A percentile compares a stretch with the other conserved stretches of the same genome.
Evolutionary conservation across 2,329 filamentous ascomycete genomes (phyloP).

Genomic region (Nemania abortiva): DNA sequence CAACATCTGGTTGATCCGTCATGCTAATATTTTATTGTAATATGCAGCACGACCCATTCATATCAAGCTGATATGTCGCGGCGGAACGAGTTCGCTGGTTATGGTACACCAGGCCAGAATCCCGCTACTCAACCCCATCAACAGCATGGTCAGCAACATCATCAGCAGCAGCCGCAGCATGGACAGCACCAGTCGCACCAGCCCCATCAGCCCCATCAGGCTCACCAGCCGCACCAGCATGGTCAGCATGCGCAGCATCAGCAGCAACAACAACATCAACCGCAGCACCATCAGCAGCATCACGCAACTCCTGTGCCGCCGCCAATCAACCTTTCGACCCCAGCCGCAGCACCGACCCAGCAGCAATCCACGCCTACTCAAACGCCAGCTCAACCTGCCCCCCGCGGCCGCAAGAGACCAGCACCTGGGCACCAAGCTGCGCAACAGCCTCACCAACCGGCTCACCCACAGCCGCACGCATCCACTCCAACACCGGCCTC

Average conservation of each 20-base stretch:
- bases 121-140: conserved; percentile 53
- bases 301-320: conserved; percentile 54
- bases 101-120: conserved; percentile 47
- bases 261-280: conserved; percentile 54
- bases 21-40: conserved; percentile 54
- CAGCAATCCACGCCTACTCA: conserved; percentile 54
- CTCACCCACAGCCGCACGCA: conserved; percentile 44
- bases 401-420: conserved; percentile 53
- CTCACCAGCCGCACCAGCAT: conserved; percentile 52
- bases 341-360: conserved; percentile 49
- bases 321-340: conserved; percentile 53
- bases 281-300: conserved; percentile 53
- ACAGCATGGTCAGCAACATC: conserved; percentile 51
- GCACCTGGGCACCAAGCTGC: conserved; percentile 47
- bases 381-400: conserved; percentile 50
- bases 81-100: conserved; percentile 58
- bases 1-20: conserved; percentile 39
- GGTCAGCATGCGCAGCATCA: conserved; percentile 54
- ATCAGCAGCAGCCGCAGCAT: conserved; percentile 53
- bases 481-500: conserved; percentile 47
- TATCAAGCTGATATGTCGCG: conserved; percentile 65
- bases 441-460: conserved; percentile 36
- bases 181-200: conserved; percentile 53
- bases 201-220: conserved; percentile 46
- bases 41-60: conserved; percentile 58